Evolutionary conservation across 176 grass and related monocot genomes (phyloP).

Genomic region (Tillandsia fasciculata): DNA sequence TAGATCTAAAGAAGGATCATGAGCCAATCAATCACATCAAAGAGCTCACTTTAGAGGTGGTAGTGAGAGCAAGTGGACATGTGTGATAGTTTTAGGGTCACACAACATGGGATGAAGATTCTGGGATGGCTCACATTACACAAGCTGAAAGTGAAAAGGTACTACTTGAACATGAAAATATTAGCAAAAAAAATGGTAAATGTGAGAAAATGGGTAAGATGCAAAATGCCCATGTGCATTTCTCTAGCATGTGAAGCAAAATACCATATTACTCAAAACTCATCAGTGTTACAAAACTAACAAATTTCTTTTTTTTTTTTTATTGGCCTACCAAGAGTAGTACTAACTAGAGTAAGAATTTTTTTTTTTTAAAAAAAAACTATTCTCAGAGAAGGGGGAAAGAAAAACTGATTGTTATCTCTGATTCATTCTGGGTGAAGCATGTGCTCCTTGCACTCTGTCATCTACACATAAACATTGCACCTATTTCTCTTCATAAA

Average conservation of each 20-base stretch:
- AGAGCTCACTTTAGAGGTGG: too few relatives aligned
- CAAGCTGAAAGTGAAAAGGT: background rate
- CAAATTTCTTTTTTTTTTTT: too few relatives aligned
- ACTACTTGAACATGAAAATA: background rate
- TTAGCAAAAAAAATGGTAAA: background rate
- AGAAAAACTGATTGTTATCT: background rate
- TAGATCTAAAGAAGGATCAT: too few relatives aligned
- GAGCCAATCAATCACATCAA: too few relatives aligned
- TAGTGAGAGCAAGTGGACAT: too few relatives aligned
- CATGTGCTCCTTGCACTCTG: background rate
- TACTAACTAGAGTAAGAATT: too few relatives aligned
- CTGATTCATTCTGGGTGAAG: background rate
- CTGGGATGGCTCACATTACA: background rate
- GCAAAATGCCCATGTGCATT: background rate
- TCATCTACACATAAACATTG: background rate
- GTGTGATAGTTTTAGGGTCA: background rate
- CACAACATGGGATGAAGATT: conserved; percentile 1
- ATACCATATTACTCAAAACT: too few relatives aligned
- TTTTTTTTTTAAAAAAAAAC: too few relatives aligned
- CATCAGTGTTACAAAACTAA: too few relatives aligned
- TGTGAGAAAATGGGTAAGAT: background rate
- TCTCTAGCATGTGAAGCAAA: too few relatives aligned
- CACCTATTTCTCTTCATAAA: too few relatives aligned
- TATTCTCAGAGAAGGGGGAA: background rate
- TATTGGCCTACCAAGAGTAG: too few relatives aligned